Conservation (phyloP, 75 land plant species). For the Selaginella moellendorffii region DNA sequence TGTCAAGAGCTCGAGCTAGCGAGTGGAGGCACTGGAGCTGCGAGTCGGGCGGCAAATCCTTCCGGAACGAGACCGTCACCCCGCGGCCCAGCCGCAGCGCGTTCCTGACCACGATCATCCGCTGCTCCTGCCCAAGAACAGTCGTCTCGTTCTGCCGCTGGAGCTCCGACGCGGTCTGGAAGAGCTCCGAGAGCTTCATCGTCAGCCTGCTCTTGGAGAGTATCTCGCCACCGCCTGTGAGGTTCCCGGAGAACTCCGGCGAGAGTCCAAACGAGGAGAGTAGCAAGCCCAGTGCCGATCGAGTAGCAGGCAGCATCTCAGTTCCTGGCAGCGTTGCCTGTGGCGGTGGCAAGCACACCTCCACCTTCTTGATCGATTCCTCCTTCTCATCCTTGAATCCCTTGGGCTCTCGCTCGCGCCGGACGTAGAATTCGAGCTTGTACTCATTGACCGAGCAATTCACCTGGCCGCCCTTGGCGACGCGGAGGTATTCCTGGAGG, state of each 20-base stretch:
- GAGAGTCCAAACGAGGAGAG: constrained; percentile 31
- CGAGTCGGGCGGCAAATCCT: constrained; percentile 16
- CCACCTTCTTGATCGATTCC: constrained; percentile 25
- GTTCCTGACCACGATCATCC: constrained; percentile 22
- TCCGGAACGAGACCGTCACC: constrained; percentile 23
- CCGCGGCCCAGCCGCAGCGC: constrained; percentile 33
- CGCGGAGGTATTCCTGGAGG: constrained; percentile 32
- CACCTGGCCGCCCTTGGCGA: constrained; percentile 23
- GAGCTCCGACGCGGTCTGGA: constrained; percentile 37
- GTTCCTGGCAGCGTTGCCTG: constrained; percentile 18
- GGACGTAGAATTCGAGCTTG: constrained; percentile 28
- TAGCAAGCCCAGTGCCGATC: constrained; percentile 20
- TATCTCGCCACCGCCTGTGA: constrained; percentile 14
- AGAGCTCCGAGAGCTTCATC: constrained; percentile 28
- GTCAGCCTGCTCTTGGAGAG: background rate
- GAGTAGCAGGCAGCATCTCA: constrained; percentile 23
- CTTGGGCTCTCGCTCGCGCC: too few species aligned
- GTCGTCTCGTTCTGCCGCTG: constrained; percentile 27
- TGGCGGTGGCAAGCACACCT: constrained; percentile 28
- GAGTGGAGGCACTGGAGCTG: constrained; percentile 12
- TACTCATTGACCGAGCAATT: constrained; percentile 13
- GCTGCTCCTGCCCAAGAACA: constrained; percentile 21
- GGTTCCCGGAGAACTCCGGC: constrained; percentile 18
- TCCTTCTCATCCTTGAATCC: constrained; percentile 2
- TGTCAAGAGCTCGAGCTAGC: constrained; percentile 23